Conservation (phyloP, 768 basidiomycete genomes). For the Gautieria morchelliformis region DNA sequence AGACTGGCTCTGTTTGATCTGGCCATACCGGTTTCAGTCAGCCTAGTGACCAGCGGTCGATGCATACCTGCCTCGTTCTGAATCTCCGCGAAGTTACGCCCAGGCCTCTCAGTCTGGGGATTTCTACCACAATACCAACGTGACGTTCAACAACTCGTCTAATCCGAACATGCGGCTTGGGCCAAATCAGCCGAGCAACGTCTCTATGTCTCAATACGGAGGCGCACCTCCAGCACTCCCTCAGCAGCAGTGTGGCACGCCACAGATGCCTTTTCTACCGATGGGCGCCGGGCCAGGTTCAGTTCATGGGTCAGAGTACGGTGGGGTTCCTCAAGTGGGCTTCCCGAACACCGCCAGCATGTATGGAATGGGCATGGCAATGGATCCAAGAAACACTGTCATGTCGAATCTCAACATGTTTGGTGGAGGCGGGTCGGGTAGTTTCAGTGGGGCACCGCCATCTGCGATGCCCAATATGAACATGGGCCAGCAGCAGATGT, state of each 20-base stretch:
- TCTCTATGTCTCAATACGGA: constrained; percentile 29
- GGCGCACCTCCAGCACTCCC: constrained; percentile 35
- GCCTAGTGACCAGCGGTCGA: constrained; percentile 45
- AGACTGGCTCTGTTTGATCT: constrained; percentile 62
- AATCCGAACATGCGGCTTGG: constrained; percentile 44
- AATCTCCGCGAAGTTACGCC: constrained; percentile 59
- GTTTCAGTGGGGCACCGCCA: constrained; percentile 37
- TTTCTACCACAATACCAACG: constrained; percentile 82
- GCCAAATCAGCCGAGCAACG: constrained; percentile 36
- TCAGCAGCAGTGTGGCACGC: constrained; percentile 30
- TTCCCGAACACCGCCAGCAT: constrained; percentile 68
- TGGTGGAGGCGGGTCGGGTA: constrained; percentile 47
- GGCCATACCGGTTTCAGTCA: constrained; percentile 48
- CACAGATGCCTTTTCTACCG: constrained; percentile 65
- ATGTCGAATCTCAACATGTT: constrained; percentile 65
- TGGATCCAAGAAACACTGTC: constrained; percentile 53
- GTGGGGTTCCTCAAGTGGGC: constrained; percentile 45
- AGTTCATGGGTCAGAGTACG: constrained; percentile 60
- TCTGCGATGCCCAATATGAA: constrained; percentile 35
- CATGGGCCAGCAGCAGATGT: constrained; percentile 54
- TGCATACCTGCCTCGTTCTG: constrained; percentile 46
- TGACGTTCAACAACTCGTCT: constrained; percentile 47
- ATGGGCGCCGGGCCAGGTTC: constrained; percentile 58
- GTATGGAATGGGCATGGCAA: constrained; percentile 58
- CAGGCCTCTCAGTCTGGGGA: constrained; percentile 71